These are phyloP conservation scores for Aspergillus pseudonomiae DNA, from an alignment of 2,329 filamentous ascomycete species.

Conservation along the genomic window DNA sequence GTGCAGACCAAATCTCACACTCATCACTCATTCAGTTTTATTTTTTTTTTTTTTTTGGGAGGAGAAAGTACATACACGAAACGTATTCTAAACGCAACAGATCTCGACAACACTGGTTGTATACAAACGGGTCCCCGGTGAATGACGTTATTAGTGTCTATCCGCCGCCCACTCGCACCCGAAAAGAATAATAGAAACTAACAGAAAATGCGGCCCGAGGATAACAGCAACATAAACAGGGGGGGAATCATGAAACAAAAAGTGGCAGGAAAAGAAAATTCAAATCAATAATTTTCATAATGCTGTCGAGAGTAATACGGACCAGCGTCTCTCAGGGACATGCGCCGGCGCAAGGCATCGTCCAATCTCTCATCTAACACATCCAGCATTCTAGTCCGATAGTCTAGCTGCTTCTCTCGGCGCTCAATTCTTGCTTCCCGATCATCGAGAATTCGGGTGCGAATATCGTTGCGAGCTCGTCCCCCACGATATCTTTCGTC, in stretches of 20 bases:
- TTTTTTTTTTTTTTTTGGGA: neutral
- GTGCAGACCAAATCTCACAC: neutral
- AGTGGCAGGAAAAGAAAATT: slow-evolving; percentile 8
- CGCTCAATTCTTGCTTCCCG: slow-evolving; percentile 30
- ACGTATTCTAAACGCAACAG: neutral
- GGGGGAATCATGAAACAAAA: slow-evolving; percentile 1
- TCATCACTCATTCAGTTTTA: neutral
- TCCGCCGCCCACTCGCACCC: slow-evolving; percentile 9
- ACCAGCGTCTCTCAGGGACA: slow-evolving; percentile 23
- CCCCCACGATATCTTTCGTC: slow-evolving; percentile 12
- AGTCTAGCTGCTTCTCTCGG: slow-evolving; percentile 27
- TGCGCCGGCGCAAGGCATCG: slow-evolving; percentile 16
- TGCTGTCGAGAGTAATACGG: slow-evolving; percentile 20
- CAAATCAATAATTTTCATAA: slow-evolving; percentile 12
- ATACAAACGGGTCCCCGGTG: neutral
- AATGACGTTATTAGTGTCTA: slow-evolving; percentile 10
- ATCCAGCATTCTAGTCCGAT: slow-evolving; percentile 25
- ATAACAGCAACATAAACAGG: neutral
- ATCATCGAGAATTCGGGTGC: slow-evolving; percentile 31
- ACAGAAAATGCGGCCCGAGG: neutral
- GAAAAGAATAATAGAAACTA: slow-evolving; percentile 9
- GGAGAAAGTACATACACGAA: neutral
- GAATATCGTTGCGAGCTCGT: slow-evolving; percentile 27
- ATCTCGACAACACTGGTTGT: neutral
- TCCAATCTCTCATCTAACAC: slow-evolving; percentile 26